Conservation (phyloP, 139 green algal species). For the Gonium pectorale region DNA sequence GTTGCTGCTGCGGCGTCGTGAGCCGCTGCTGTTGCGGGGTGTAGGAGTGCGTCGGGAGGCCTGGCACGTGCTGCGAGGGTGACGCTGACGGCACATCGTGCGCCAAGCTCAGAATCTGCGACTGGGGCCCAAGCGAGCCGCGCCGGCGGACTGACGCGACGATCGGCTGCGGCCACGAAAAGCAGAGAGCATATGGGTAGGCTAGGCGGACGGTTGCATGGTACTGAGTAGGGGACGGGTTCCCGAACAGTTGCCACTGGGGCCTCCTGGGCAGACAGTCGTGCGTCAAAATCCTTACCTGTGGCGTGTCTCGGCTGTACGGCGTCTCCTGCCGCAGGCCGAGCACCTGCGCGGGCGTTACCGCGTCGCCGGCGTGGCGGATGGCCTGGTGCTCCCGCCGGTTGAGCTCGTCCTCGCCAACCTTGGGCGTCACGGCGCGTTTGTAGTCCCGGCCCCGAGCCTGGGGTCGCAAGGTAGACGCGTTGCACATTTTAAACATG, state of each 20-base stretch:
- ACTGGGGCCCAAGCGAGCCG: slow-evolving; percentile 19
- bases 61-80: background rate
- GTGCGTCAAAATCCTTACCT: no score
- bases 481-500: no score
- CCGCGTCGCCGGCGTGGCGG: background rate
- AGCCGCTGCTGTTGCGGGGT: background rate
- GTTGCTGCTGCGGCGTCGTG: background rate
- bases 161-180: background rate
- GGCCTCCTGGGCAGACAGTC: no score
- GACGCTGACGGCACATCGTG: background rate
- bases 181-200: no score
- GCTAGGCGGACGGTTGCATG: no score
- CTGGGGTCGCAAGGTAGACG: no score
- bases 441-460: slow-evolving; percentile 37
- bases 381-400: slow-evolving; percentile 51
- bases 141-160: background rate
- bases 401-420: slow-evolving; percentile 61
- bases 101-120: slow-evolving; percentile 42
- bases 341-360: slow-evolving; percentile 5
- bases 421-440: slow-evolving; percentile 60
- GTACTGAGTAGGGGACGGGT: no score
- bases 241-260: no score
- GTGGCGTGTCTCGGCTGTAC: background rate
- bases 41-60: slow-evolving; percentile 22
- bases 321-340: slow-evolving; percentile 13